Percentiles rank a stretch among this genome's conserved stretches.
Evolutionary conservation across 2,329 filamentous ascomycete species (phyloP).

Genomic region (Phoma herbarum): DNA sequence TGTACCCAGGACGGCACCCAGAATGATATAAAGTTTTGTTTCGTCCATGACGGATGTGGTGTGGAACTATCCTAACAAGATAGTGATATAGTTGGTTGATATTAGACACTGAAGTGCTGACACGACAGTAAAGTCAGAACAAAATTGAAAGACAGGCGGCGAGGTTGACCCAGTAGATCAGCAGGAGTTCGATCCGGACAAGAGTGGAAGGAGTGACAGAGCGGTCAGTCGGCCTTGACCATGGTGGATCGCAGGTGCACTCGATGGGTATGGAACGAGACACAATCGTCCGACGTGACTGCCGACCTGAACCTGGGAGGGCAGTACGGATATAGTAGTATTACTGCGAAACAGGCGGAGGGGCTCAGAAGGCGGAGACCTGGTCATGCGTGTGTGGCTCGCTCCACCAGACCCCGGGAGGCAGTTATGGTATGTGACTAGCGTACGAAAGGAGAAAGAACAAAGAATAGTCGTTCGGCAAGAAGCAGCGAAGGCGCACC

Average conservation of each 20-base stretch:
- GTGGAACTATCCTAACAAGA: neutral
- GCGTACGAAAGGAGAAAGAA: conserved; percentile 34
- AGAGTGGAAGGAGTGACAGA: conserved; percentile 25
- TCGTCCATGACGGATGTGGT: conserved; percentile 36
- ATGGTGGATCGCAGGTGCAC: conserved; percentile 35
- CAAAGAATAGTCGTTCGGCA: conserved; percentile 38
- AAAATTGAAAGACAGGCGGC: conserved; percentile 17
- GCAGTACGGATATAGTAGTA: conserved; percentile 43
- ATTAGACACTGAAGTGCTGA: conserved; percentile 11
- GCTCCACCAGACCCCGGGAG: conserved; percentile 41
- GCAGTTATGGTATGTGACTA: conserved; percentile 42
- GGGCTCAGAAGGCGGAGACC: conserved; percentile 34
- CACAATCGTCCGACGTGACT: conserved; percentile 33
- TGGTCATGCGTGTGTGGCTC: conserved; percentile 46
- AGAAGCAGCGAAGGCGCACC: conserved; percentile 36
- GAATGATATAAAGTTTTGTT: conserved; percentile 49
- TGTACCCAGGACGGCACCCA: conserved; percentile 46
- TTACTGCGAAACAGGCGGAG: conserved; percentile 37
- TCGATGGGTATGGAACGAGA: conserved; percentile 27
- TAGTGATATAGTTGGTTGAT: conserved; percentile 11
- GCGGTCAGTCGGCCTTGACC: conserved; percentile 41
- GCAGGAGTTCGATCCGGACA: conserved; percentile 23
- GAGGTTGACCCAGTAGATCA: conserved; percentile 16
- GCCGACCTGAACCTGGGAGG: conserved; percentile 33
- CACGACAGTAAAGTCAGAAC: conserved; percentile 7